Conservation (phyloP, 192 early-diverging fungal species). For the Gonapodya sp. region DNA sequence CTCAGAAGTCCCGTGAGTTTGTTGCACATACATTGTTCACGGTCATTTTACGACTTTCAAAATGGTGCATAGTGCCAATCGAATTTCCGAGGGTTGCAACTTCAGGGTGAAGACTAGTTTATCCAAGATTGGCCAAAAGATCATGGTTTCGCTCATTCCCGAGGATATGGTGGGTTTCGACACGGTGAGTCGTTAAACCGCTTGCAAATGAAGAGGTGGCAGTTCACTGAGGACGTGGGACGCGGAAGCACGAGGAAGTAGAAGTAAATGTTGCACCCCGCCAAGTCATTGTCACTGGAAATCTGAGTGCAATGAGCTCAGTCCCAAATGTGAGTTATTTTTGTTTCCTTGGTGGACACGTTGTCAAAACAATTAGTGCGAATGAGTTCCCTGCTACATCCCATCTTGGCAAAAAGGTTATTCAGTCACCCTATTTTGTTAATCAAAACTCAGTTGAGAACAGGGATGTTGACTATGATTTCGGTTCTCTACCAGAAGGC, state of each 20-base stretch:
- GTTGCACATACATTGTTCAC: no score
- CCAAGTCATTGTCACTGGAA: background rate
- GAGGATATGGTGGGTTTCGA: background rate
- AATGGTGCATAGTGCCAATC: background rate
- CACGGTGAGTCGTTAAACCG: background rate
- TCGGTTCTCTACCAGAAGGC: background rate
- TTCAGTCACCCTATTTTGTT: background rate
- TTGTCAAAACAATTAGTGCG: no score
- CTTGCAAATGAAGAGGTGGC: background rate
- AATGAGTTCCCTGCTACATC: no score
- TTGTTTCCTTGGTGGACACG: no score
- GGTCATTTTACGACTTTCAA: no score
- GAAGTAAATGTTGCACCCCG: background rate
- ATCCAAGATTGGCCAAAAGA: background rate
- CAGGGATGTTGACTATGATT: background rate
- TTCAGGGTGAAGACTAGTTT: background rate
- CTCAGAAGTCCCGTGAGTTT: background rate
- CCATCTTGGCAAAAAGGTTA: background rate
- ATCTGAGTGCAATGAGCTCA: background rate
- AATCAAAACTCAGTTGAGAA: background rate
- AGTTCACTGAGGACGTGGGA: no score
- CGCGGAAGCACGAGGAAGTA: background rate
- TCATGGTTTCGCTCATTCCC: background rate
- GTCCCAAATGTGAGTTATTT: no score
- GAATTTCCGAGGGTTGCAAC: background rate